A percentile compares a stretch with the other conserved stretches of the same genome.
These are phyloP conservation scores for Ambispora gerdemannii DNA, from an alignment of 192 early-diverging fungal species.

Conservation along the genomic window DNA sequence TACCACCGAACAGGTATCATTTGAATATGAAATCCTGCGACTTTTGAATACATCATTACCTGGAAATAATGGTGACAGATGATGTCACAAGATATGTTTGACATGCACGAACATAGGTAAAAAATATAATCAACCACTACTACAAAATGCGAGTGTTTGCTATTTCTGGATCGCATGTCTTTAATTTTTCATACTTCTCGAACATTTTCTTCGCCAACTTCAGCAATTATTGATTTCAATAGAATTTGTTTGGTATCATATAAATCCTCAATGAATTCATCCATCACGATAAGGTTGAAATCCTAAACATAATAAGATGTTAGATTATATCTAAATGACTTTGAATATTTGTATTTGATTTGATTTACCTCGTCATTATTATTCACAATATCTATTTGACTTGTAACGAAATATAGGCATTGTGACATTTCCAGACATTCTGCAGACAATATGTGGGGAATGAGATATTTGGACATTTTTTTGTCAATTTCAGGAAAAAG, in stretches of 20 bases:
- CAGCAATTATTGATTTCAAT: slow-evolving; percentile 3
- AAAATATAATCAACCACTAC: slow-evolving; percentile 14
- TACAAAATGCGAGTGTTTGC: slow-evolving; percentile 1
- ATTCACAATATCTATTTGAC: background rate
- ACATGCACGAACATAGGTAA: slow-evolving; percentile 13
- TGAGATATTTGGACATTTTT: background rate
- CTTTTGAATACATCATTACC: slow-evolving; percentile 3
- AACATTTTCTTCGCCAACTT: slow-evolving; percentile 1
- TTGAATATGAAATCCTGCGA: slow-evolving; percentile 9
- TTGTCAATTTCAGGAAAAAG: background rate
- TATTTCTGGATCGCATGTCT: background rate
- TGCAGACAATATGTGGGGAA: background rate
- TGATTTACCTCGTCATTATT: background rate
- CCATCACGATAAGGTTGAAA: too few relatives aligned
- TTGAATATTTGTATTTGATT: background rate
- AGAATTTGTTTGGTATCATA: slow-evolving; percentile 2
- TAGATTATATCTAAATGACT: slow-evolving; percentile 3
- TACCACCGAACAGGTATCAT: background rate
- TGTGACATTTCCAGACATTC: slow-evolving; percentile 10
- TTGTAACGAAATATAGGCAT: background rate
- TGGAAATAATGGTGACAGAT: slow-evolving; percentile 4
- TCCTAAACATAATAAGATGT: background rate
- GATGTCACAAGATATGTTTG: background rate
- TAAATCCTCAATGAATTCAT: background rate
- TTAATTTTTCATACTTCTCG: background rate